Evolutionary conservation across 2,329 filamentous ascomycete genomes (phyloP), one percentile per base, ranked within the genome.

Genomic region (Aspergillus calidoustus): DNA sequence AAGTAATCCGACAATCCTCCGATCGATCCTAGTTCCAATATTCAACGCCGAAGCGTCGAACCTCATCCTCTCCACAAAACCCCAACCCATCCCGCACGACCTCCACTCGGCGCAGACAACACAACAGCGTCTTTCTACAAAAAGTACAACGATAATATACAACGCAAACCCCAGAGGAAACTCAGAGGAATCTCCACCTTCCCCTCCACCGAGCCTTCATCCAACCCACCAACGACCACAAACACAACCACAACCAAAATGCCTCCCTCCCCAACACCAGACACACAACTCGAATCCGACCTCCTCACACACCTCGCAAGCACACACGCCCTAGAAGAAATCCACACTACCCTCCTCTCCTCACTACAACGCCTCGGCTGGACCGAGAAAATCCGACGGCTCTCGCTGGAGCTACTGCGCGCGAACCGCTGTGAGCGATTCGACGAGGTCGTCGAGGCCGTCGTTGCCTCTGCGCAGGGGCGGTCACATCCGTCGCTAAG

Each of bases 331-430:
- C 82, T 88, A 66, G 80, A 82, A 69, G 81, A 82, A 69, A 84
- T 89, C 48, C 84, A 87, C 69, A 68, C 76, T 43, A 79, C 81
- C 1, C 79, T 89, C 28, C 78, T 82, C 61, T 80, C 85, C 68
- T 81, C 82, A 23, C 80, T 88, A 11, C 82, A 86, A 68, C 80
- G 83, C 57, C 75, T 79, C n/a, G 86, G 86, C 67, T 89, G 86
- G 86, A 83, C 83, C 47, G 81, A 85, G 67, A 79, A 79, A 30
- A 79, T 89, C 62, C 82, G 82, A 60, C 77, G 76, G 51, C 82
- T 88, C 63, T 80, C 86, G 19, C 81, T 82, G 51, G 79, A 84
- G 59, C 79, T 88, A 46, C 82, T 88, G 58, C 83, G 86, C 66
- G 83, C 81, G 28, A 85, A 85, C 51, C 82, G 85, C 58, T 85